phyloP scores from a whole-genome alignment of 148 eudicot genomes.

The Cornus suecica region DNA sequence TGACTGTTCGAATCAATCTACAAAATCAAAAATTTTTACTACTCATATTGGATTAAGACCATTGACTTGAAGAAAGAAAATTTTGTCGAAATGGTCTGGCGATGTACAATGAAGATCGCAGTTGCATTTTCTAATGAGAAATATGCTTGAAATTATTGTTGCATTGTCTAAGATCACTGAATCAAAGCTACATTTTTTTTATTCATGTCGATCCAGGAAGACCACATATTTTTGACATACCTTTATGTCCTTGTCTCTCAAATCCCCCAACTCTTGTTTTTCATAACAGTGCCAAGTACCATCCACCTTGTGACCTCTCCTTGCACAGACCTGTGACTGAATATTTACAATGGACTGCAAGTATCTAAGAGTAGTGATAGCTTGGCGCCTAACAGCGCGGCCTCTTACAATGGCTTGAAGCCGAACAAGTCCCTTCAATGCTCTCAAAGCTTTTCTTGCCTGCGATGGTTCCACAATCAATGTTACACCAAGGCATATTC shows the following conservation, averaged over 20 bases:
- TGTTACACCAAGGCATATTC: background rate
- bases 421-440: constrained; percentile 73
- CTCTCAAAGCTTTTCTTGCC: constrained; percentile 82
- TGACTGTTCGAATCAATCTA: constrained; percentile 49
- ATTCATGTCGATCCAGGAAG: too few relatives aligned
- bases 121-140: background rate
- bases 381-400: constrained; percentile 64
- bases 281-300: constrained; percentile 19
- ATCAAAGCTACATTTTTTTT: too few relatives aligned
- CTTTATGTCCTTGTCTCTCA: constrained; percentile 32
- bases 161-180: too few relatives aligned
- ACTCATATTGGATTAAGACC: background rate
- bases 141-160: background rate
- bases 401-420: constrained; percentile 85
- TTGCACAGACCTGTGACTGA: constrained; percentile 64
- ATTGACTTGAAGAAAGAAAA: background rate
- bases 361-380: constrained; percentile 57
- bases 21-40: constrained; percentile 8
- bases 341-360: constrained; percentile 69
- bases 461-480: constrained; percentile 15
- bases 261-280: constrained; percentile 16
- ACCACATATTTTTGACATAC: constrained; percentile 9
- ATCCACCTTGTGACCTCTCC: constrained; percentile 38
- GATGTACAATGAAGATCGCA: background rate
- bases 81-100: background rate